These are phyloP conservation scores for Myxozyma mucilagina DNA, from an alignment of 805 yeast species.

Conservation along the genomic window DNA sequence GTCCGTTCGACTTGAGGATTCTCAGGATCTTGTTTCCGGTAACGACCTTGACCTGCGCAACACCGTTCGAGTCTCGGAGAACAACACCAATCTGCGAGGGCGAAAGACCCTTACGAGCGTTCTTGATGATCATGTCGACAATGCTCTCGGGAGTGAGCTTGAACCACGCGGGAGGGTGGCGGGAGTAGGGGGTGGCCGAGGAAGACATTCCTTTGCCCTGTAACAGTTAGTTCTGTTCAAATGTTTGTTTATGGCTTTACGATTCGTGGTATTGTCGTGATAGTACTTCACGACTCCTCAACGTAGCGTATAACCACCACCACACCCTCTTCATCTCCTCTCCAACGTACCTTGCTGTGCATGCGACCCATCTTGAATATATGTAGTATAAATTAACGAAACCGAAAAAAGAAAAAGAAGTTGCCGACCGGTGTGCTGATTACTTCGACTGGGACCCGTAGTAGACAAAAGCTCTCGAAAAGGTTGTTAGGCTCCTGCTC, in stretches of 20 bases:
- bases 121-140: conserved; percentile 97
- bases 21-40: conserved; percentile 96
- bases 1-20: conserved; percentile 98
- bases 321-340: neutral
- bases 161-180: conserved; percentile 99
- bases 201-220: conserved; percentile 99
- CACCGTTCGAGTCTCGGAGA: conserved; percentile 99
- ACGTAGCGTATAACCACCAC: neutral
- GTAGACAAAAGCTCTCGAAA: neutral
- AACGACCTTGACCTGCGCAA: conserved; percentile 93
- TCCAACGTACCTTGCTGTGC: conserved; percentile 69
- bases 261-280: neutral
- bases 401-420: neutral
- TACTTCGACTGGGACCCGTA: neutral
- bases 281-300: neutral
- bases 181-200: conserved; percentile 98
- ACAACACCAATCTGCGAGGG: conserved; percentile 99
- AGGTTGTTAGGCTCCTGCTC: neutral
- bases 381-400: conserved; percentile 30
- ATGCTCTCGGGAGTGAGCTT: conserved; percentile 92
- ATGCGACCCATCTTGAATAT: conserved; percentile 91
- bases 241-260: neutral
- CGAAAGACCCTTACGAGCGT: conserved; percentile 99
- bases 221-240: neutral
- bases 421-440: neutral